These are phyloP conservation scores for Trichoderma pleuroti DNA, from an alignment of 2,329 filamentous ascomycete genomes.

Conservation along the genomic window DNA sequence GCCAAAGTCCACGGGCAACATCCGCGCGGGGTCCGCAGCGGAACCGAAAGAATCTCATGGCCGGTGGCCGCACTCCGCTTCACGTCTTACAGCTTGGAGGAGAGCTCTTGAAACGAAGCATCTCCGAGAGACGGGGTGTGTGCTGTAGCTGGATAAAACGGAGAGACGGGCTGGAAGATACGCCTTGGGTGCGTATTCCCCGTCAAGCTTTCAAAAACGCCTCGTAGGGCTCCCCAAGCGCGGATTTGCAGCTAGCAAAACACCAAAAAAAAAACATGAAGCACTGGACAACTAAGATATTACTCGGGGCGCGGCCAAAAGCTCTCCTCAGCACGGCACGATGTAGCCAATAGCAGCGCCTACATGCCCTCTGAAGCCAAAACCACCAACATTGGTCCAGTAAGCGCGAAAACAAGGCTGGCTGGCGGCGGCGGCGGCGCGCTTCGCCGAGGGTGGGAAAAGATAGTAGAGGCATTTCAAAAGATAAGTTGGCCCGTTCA, in stretches of 20 bases:
- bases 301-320: background rate
- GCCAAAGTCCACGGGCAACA: background rate
- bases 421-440: background rate
- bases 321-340: background rate
- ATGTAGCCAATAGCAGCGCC: background rate
- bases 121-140: background rate
- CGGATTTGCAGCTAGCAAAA: background rate
- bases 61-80: background rate
- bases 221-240: background rate
- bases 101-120: background rate
- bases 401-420: slow-evolving; percentile 1
- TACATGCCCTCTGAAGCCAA: background rate
- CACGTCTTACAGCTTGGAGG: background rate
- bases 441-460: background rate
- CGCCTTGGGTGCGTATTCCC: background rate
- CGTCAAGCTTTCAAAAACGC: slow-evolving; percentile 1
- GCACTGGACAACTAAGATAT: slow-evolving; percentile 12
- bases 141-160: background rate
- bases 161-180: background rate
- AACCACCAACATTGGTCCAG: background rate
- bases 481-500: background rate
- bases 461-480: background rate
- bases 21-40: background rate
- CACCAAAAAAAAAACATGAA: background rate
- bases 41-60: background rate